These are phyloP conservation scores for Termitomyces sp. DNA, from an alignment of 768 basidiomycete species.

Conservation along the genomic window DNA sequence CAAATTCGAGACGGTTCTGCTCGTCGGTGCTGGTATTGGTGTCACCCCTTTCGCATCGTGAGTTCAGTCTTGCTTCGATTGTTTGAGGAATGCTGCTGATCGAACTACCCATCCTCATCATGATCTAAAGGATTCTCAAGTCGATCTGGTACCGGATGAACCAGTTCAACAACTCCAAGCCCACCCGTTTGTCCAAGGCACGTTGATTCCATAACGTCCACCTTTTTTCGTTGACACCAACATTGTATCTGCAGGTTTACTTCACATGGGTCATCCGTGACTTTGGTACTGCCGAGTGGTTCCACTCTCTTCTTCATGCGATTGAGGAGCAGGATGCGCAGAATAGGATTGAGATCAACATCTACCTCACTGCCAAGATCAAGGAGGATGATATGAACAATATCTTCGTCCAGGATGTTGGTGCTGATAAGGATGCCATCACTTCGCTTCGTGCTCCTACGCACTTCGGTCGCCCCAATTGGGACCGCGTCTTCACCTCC, in stretches of 20 bases:
- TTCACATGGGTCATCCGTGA: slow-evolving; percentile 96
- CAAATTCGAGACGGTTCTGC: slow-evolving; percentile 82
- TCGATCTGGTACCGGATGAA: slow-evolving; percentile 98
- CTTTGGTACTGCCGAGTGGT: slow-evolving; percentile 87
- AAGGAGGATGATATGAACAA: slow-evolving; percentile 93
- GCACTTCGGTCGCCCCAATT: slow-evolving; percentile 88
- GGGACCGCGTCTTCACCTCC: slow-evolving; percentile 68
- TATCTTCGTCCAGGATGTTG: slow-evolving; percentile 90
- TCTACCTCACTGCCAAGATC: slow-evolving; percentile 87
- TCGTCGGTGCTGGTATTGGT: slow-evolving; percentile 94
- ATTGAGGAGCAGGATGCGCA: slow-evolving; percentile 89
- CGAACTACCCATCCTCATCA: background rate
- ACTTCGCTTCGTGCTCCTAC: slow-evolving; percentile 87
- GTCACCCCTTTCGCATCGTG: slow-evolving; percentile 95
- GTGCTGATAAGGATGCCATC: slow-evolving; percentile 88
- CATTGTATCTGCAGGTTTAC: slow-evolving; percentile 45
- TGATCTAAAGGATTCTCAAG: slow-evolving; percentile 64
- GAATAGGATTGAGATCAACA: slow-evolving; percentile 88
- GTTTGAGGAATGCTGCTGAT: background rate
- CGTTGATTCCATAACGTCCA: background rate
- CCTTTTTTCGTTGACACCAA: background rate
- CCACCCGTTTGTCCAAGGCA: slow-evolving; percentile 82
- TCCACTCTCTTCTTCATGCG: slow-evolving; percentile 88
- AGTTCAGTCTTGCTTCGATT: slow-evolving; percentile 23
- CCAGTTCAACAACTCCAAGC: slow-evolving; percentile 66